A percentile compares a stretch with the other conserved stretches of the same genome.
Evolutionary conservation across 2,329 filamentous ascomycete species (phyloP).

Genomic region (Fusarium liriodendri): DNA sequence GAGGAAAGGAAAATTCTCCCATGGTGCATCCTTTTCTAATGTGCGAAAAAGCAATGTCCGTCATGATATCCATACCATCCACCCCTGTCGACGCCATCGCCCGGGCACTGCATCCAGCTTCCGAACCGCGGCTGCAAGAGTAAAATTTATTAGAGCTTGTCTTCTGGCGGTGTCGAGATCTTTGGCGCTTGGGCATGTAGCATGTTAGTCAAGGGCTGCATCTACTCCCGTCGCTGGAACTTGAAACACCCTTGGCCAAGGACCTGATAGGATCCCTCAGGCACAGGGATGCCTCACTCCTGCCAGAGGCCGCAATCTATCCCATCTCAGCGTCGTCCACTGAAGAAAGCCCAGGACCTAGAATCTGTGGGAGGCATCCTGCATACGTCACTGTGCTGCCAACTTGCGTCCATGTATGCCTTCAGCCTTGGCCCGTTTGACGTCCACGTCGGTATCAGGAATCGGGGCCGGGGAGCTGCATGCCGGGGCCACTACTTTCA

Average conservation of each 20-base stretch:
- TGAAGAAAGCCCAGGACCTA: constrained; percentile 14
- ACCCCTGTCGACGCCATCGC: constrained; percentile 34
- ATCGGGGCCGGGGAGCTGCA: constrained; percentile 25
- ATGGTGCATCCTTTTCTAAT: constrained; percentile 7
- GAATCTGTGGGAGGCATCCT: constrained; percentile 21
- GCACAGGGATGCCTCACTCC: constrained; percentile 12
- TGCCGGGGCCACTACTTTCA: constrained; percentile 13
- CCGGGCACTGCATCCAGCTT: constrained; percentile 30
- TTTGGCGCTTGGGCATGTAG: constrained; percentile 32
- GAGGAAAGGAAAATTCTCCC: constrained; percentile 19
- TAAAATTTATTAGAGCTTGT: constrained; percentile 9
- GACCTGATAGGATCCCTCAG: constrained; percentile 19
- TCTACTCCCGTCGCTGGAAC: constrained; percentile 37
- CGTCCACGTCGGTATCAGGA: constrained; percentile 39
- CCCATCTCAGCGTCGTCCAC: constrained; percentile 9
- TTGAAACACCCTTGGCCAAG: constrained; percentile 27
- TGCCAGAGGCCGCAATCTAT: background rate
- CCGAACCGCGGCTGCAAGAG: constrained; percentile 30
- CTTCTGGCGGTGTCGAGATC: constrained; percentile 32
- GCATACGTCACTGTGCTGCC: constrained; percentile 42
- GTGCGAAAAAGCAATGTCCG: constrained; percentile 38
- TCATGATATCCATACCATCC: constrained; percentile 12
- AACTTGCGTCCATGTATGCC: constrained; percentile 27
- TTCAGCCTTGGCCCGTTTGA: constrained; percentile 35
- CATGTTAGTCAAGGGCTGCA: constrained; percentile 32